phyloP scores from a whole-genome alignment of 176 grass and related monocot genomes.

The Themeda triandra region DNA sequence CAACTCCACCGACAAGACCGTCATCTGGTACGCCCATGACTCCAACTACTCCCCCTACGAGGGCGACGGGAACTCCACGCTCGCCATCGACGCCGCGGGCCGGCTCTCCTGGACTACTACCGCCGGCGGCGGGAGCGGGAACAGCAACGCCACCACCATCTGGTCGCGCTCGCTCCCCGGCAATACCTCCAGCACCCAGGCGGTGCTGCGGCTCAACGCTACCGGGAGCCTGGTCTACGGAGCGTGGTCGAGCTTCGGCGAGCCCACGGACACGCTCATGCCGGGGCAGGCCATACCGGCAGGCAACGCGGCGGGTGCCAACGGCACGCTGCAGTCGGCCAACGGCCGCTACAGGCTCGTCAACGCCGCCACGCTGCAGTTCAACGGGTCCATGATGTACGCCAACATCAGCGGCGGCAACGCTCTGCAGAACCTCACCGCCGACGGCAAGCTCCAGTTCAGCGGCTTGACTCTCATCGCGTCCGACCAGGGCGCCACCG shows the following conservation, averaged over 20 bases:
- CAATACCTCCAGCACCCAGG: not conserved
- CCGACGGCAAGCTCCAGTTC: constrained; percentile 27
- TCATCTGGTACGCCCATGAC: constrained; percentile 47
- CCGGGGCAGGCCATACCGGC: constrained; percentile 35
- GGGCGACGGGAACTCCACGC: not conserved
- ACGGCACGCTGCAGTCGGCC: constrained; percentile 9
- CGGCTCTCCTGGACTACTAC: constrained; percentile 31
- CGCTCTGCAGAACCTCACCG: constrained; percentile 27
- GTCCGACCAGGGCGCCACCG: constrained; percentile 24
- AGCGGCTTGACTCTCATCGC: constrained; percentile 14
- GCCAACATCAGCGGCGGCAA: not conserved
- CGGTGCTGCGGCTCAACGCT: constrained; percentile 12
- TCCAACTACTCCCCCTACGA: not conserved
- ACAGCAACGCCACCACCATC: not conserved
- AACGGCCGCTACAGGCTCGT: constrained; percentile 33
- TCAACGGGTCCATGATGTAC: not conserved
- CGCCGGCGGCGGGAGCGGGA: no score
- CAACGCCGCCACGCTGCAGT: constrained; percentile 16
- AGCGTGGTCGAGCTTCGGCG: constrained; percentile 34
- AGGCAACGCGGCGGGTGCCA: no score
- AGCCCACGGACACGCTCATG: constrained; percentile 59
- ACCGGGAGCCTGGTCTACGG: constrained; percentile 33
- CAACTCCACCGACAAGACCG: not conserved
- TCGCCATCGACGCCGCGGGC: constrained; percentile 31
- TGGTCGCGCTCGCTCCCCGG: not conserved